Evolutionary conservation across 768 basidiomycete genomes (phyloP).

Genomic region (Gyrodon lividus): DNA sequence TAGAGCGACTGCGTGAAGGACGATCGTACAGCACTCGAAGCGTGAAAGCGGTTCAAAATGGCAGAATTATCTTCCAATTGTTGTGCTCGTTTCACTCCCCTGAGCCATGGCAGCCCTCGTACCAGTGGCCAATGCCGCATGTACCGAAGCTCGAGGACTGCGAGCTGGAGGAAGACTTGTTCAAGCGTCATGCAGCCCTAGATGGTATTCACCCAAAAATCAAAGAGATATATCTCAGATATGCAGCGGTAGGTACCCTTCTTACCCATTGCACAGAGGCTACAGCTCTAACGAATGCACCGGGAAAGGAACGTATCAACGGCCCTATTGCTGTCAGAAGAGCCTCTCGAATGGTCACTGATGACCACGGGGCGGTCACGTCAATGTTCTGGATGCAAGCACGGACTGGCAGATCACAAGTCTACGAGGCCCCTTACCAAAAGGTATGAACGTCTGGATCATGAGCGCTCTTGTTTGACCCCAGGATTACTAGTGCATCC

Average conservation of each 20-base stretch:
- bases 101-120: constrained; percentile 69
- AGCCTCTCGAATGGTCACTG: constrained; percentile 43
- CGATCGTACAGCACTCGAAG: constrained; percentile 68
- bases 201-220: constrained; percentile 34
- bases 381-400: constrained; percentile 84
- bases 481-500: constrained; percentile 56
- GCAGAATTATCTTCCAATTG: constrained; percentile 58
- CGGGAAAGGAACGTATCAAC: constrained; percentile 54
- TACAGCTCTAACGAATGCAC: constrained; percentile 19
- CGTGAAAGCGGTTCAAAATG: constrained; percentile 58
- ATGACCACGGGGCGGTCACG: constrained; percentile 46
- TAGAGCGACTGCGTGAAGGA: constrained; percentile 74
- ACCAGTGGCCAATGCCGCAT: constrained; percentile 69
- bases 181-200: constrained; percentile 25
- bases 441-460: constrained; percentile 45
- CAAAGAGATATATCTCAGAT: constrained; percentile 32
- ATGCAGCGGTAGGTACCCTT: constrained; percentile 23
- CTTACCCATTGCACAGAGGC: constrained; percentile 22
- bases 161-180: constrained; percentile 51
- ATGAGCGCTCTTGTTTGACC: constrained; percentile 1
- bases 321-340: constrained; percentile 70
- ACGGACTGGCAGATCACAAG: constrained; percentile 49
- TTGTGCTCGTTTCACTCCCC: constrained; percentile 82
- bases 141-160: constrained; percentile 61
- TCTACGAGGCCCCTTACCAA: constrained; percentile 71